Evolutionary conservation across 306 rosid species (phyloP).

Genomic region (Trichosanthes cucumerina): DNA sequence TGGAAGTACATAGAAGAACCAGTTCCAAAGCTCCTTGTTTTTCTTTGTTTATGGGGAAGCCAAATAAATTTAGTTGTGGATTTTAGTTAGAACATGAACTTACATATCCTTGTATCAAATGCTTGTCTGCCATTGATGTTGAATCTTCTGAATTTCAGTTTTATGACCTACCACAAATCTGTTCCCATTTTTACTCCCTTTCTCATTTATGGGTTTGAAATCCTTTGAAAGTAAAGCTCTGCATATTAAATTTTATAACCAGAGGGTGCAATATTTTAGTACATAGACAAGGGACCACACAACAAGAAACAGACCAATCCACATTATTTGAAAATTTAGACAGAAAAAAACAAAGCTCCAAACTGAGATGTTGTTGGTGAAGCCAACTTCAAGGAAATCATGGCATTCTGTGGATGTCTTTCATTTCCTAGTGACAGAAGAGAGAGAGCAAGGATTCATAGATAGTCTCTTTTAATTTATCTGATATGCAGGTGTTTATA

Average conservation of each 20-base stretch:
- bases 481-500: conserved; percentile 44
- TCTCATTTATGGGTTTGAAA: neutral
- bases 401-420: neutral
- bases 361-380: neutral
- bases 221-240: neutral
- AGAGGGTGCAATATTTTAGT: neutral
- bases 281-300: neutral
- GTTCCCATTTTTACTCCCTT: neutral
- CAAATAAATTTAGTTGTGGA: conserved; percentile 1
- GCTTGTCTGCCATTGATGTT: conserved; percentile 1
- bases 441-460: conserved; percentile 42
- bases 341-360: neutral
- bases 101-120: neutral
- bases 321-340: neutral
- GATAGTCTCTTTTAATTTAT: conserved; percentile 15
- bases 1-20: neutral
- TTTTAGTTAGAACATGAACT: neutral
- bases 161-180: neutral
- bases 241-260: neutral
- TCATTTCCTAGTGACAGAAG: conserved; percentile 53
- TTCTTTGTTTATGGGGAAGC: neutral
- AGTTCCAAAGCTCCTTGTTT: neutral
- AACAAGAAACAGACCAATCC: neutral
- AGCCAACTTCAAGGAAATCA: neutral
- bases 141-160: neutral